A percentile compares a stretch with the other conserved stretches of the same genome.
phyloP scores from a whole-genome alignment of 1,284 basidiomycete genomes.

The Ganoderma meredithae region DNA sequence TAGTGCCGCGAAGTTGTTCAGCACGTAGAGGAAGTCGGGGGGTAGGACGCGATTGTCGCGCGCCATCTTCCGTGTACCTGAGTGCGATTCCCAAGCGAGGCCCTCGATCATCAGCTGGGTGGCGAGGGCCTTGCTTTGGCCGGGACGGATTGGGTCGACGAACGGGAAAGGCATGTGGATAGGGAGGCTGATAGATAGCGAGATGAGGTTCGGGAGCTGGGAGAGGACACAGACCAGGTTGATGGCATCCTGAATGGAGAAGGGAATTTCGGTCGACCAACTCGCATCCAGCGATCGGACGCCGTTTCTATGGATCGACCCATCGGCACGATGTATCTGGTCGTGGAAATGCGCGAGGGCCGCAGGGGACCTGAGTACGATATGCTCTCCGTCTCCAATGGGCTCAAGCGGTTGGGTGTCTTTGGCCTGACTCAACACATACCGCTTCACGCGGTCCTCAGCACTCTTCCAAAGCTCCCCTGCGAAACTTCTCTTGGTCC shows the following conservation, averaged over 20 bases:
- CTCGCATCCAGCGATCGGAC: not conserved
- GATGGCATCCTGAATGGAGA: not conserved
- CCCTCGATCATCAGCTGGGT: not conserved
- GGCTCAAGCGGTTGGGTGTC: not conserved
- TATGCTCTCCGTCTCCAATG: not conserved
- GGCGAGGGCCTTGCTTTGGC: conserved; percentile 2
- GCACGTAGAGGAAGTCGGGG: not conserved
- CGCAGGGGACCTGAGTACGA: not conserved
- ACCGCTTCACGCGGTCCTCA: not conserved
- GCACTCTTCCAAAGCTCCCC: not conserved
- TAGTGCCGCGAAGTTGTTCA: not conserved
- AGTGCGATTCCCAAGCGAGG: not conserved
- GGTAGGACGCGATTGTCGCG: not conserved
- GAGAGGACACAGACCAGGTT: not conserved
- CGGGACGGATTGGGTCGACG: not conserved
- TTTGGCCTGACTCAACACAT: not conserved
- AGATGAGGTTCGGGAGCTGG: not conserved
- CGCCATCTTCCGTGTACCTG: not conserved
- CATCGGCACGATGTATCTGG: not conserved
- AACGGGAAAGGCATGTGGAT: not conserved
- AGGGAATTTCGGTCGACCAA: not conserved
- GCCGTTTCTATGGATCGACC: not conserved
- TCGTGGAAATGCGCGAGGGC: not conserved
- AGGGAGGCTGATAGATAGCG: not conserved
- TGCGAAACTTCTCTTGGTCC: not conserved